phyloP scores from a whole-genome alignment of 352 stramenopile genomes.

The Globisporangium mamillatum region DNA sequence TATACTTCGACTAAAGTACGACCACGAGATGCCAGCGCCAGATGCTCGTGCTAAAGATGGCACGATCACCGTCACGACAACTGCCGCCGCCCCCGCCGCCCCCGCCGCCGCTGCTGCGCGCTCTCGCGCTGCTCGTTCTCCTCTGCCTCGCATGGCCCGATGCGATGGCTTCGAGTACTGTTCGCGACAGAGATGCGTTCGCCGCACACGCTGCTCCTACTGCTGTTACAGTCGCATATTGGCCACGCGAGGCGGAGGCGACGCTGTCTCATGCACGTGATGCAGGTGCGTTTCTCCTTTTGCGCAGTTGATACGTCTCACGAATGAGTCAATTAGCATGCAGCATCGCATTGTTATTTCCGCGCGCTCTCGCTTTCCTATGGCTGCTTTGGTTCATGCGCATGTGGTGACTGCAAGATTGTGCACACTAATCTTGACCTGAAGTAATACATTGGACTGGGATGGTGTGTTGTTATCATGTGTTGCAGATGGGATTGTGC shows the following conservation, averaged over 20 bases:
- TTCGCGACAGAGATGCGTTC: not conserved
- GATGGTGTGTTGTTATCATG: not conserved
- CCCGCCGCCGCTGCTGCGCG: not conserved
- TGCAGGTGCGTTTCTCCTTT: constrained; percentile 15
- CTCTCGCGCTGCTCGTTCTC: constrained; percentile 2
- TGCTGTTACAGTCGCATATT: constrained; percentile 24
- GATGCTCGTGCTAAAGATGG: not conserved
- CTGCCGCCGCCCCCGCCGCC: too few relatives aligned
- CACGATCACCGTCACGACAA: not conserved
- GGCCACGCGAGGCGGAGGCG: constrained; percentile 26
- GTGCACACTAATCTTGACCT: not conserved
- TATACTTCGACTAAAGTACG: not conserved
- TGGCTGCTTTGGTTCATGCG: not conserved
- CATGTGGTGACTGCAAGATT: not conserved
- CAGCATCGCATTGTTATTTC: not conserved
- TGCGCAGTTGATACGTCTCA: not conserved
- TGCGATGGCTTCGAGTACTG: not conserved
- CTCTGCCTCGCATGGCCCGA: not conserved
- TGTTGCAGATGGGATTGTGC: constrained; percentile 21
- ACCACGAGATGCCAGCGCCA: not conserved
- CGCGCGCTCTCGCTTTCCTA: not conserved
- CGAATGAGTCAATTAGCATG: not conserved
- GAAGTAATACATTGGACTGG: not conserved
- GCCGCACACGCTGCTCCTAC: not conserved
- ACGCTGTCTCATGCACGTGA: constrained; percentile 22